Conservation (phyloP, 805 yeast genomes). For the Sporopachydermia quercuum region DNA sequence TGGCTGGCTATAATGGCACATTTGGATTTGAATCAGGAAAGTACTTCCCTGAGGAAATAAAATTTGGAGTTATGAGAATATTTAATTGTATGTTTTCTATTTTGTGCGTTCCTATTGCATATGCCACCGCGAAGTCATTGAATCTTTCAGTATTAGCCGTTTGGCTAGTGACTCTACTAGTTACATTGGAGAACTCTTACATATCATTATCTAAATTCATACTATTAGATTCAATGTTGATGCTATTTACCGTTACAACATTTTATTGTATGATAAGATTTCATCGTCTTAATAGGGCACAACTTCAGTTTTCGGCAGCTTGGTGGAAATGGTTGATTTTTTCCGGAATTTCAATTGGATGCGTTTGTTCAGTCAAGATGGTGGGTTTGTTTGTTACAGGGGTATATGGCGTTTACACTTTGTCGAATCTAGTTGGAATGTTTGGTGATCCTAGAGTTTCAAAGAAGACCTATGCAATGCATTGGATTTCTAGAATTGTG, state of each 20-base stretch:
- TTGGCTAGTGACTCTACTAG: slow-evolving; percentile 47
- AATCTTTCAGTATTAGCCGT: slow-evolving; percentile 36
- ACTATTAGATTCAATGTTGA: slow-evolving; percentile 58
- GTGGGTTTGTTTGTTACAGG: slow-evolving; percentile 88
- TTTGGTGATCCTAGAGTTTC: slow-evolving; percentile 53
- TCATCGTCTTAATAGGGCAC: slow-evolving; percentile 18
- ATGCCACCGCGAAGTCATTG: slow-evolving; percentile 48
- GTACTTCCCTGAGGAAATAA: slow-evolving; percentile 43
- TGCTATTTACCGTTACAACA: slow-evolving; percentile 63
- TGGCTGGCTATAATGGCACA: slow-evolving; percentile 75
- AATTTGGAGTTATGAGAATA: slow-evolving; percentile 51
- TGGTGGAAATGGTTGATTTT: slow-evolving; percentile 92
- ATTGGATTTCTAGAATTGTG: slow-evolving; percentile 53
- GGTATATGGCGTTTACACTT: slow-evolving; percentile 79
- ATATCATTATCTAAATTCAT: slow-evolving; percentile 63
- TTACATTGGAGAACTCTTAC: slow-evolving; percentile 52
- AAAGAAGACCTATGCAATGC: slow-evolving; percentile 34
- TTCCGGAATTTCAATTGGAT: slow-evolving; percentile 80
- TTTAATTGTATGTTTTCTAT: slow-evolving; percentile 60
- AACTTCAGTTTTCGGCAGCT: slow-evolving; percentile 43
- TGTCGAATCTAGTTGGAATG: slow-evolving; percentile 74
- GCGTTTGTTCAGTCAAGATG: slow-evolving; percentile 89
- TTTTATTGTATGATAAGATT: slow-evolving; percentile 42
- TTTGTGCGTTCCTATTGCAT: slow-evolving; percentile 54
- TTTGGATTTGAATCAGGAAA: slow-evolving; percentile 61